Conservation (phyloP, 768 basidiomycete genomes). For the Kwoniella shandongensis region DNA sequence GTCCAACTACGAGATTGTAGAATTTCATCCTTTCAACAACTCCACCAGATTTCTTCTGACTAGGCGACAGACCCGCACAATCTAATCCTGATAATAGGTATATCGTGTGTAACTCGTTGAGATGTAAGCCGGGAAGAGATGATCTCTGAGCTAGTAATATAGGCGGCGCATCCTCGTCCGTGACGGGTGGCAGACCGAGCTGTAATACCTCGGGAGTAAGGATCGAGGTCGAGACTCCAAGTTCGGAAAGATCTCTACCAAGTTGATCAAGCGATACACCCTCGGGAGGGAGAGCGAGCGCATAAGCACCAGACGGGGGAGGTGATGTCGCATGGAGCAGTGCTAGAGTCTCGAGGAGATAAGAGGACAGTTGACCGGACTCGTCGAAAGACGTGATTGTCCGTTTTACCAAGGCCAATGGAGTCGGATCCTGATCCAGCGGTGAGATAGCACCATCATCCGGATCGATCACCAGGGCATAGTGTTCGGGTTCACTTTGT, state of each 20-base stretch:
- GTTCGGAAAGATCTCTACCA: constrained; percentile 3
- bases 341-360: constrained; percentile 21
- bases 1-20: constrained; percentile 18
- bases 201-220: constrained; percentile 5
- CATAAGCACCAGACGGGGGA: constrained; percentile 11
- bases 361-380: background rate
- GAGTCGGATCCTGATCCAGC: background rate
- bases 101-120: constrained; percentile 17
- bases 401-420: background rate
- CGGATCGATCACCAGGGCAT: constrained; percentile 12
- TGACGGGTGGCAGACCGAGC: background rate
- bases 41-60: constrained; percentile 12
- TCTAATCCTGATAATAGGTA: constrained; percentile 26
- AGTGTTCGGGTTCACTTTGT: constrained; percentile 16
- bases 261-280: constrained; percentile 13
- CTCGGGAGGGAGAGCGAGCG: constrained; percentile 18
- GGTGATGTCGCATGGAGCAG: constrained; percentile 17
- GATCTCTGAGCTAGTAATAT: constrained; percentile 16
- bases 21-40: constrained; percentile 6
- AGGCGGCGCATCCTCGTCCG: background rate
- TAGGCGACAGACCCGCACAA: constrained; percentile 4
- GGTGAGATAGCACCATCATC: constrained; percentile 4
- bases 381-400: background rate
- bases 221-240: constrained; percentile 13
- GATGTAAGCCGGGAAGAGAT: constrained; percentile 17